Base-by-base conservation (phyloP, 139 green algal genomes). In the Chlorella sp. region DNA sequence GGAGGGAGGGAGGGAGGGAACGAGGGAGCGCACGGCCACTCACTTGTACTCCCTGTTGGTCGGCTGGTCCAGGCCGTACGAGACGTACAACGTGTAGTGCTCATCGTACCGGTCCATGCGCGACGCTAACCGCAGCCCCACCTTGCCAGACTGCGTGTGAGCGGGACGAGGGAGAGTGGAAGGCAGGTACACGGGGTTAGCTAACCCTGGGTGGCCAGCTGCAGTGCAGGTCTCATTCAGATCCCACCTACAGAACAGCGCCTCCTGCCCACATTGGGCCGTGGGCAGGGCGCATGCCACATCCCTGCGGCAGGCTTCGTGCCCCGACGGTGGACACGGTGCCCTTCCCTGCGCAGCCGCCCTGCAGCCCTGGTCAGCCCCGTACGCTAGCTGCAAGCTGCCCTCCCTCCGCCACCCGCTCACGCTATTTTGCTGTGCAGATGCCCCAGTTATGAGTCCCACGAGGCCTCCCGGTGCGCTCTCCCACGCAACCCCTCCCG, bases 81-180 rank as follows among this genome's bases (percentile, higher is more conserved):
- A 55, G 10, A 67, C 35, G n/a, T 36, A 20, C 4, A 67, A 17
- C n/a, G 62, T 67, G 62, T 67, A 67, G n/a, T 67, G 29, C 3
- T 67, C 62, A 27, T 67, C 62, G 14, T 67, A 67, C 27, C 31
- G 29, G 4, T 29, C 62, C 62, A 67, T 67, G 62, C 30, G 27
- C 2, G 62, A 67, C 14, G 62, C 34, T 3, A 67, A 3, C 10
- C 62, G 62, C 62, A 67, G 30, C 3, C n/a, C 62, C 4, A 36
- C 5, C 3, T 5, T 10, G n/a, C 29, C 27, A 36, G 62, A 31
- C 62, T 67, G 62, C 62, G n/a, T 55, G 42, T 17, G 17, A 55
- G 10, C 42, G 17, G 42, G 17, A 17, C 42, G 42, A 24, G 42
- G 42, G 42, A n/a, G 10, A 55, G 42, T 55, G 42, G 17, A 55